Base-by-base conservation (phyloP, 352 stramenopile species). In the Phytophthora idaei region DNA sequence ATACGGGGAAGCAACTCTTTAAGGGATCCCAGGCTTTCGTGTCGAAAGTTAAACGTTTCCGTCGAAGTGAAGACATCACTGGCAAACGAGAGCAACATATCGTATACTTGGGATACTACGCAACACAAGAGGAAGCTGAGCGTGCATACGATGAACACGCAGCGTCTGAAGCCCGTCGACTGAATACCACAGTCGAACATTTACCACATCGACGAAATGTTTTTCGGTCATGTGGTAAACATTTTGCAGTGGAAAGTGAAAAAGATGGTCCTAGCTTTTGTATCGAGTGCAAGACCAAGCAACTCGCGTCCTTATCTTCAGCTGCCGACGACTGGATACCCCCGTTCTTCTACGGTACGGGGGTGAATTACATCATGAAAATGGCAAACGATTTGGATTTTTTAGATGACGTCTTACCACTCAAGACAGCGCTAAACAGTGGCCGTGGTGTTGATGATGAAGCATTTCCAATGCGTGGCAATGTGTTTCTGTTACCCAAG, bases 161-260 rank as follows among this genome's bases (percentile, higher is more conserved):
- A 1, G 71, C 76, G 4, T 66, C 76, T 0, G 83, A 94, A 61
- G 87, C 87, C 5, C 77, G 77, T 12, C 68, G 81, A 1, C 49
- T 92, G n/a, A 91, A 91, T 34, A 93, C 83, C 2, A 91, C 83
- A 0, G 57, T 76, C 0, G 71, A 71, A 4, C 76, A 90, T 41
- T 68, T 94, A 12, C 87, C 84, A 0, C 62, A 62, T 12, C 74
- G 82, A 36, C 73, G 87, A 21, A 87, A 72, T 44, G 78, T 94
- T 1, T 89, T 93, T 57, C 79, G 85, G 6, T 94, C 87, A 1
- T 94, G 87, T 55, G 84, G 87, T 2, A 89, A 91, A 17, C 87
- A 94, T 41, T 93, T 90, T 47, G 85, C 87, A 12, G 83, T 94
- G 28, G 87, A 94, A 64, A 94, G 87, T 45, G 87, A 94, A 52